Evolutionary conservation across 2,329 filamentous ascomycete species (phyloP), one percentile per base, ranked within the genome.

Genomic region (Pseudonectria buxi): DNA sequence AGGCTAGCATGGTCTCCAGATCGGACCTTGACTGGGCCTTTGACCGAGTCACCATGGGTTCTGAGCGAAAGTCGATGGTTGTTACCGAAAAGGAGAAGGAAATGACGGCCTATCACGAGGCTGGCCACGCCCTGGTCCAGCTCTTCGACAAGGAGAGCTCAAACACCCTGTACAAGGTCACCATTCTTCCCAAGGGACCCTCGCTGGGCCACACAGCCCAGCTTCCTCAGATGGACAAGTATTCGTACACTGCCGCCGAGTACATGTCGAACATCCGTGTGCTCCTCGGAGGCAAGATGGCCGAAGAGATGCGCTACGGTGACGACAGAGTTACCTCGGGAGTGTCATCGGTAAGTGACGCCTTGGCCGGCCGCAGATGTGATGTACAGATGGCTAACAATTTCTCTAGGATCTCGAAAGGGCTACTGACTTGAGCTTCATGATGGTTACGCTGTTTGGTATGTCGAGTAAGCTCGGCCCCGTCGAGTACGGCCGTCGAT

Each of bases 1-100:
- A 89, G 64, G 76, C 83, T 26, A 71, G 70, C 40, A 74, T 81
- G 30, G 86, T 98, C 35, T 74, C 76, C 10, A 83, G 87, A 61
- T 64, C 74, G 24, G 88, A 96, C 55, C 81, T 96, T 45, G 89
- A 95, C 50, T 98, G 90, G 89, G 92, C 92, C 38, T 96, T 94
- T 64, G 92, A 98, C 68, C 92, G 92, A 65, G 86, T 98, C 35
- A 83, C 95, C 60, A 95, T 98, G 87, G 92, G 92, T 26, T 86
- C 90, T 3, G 92, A 98, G 66, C 80, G 83, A 56, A 85, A 81
- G 59, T 94, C 83, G 49, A 87, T 90, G 64, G 76, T 95, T 37
- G 90, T 98, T 37, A 85, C 83, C 28, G 79, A 90, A 45, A 88
- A 94, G 65, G 92, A 98, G 65, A 96, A 94, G 68, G 76, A 92